Evolutionary conservation across 768 basidiomycete species (phyloP).

Genomic region (Kwoniella mangroviensis): DNA sequence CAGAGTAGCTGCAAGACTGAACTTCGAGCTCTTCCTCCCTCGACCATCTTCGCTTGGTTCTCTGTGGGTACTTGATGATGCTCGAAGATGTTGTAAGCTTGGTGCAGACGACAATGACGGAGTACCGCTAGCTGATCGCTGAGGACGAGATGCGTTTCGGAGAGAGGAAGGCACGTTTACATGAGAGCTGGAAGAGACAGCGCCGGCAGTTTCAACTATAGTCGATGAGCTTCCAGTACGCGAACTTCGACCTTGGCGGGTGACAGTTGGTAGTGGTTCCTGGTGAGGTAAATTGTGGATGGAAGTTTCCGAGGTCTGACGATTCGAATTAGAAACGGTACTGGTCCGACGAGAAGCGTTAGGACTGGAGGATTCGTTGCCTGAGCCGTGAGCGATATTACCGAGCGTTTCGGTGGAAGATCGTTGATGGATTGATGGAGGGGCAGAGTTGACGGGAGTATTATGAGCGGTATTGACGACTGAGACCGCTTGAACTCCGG

Average conservation of each 20-base stretch:
- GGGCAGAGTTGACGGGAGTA: slow-evolving; percentile 39
- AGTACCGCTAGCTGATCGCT: slow-evolving; percentile 24
- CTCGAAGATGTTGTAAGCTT: slow-evolving; percentile 23
- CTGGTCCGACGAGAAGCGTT: slow-evolving; percentile 17
- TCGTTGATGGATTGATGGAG: slow-evolving; percentile 27
- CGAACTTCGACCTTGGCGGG: slow-evolving; percentile 28
- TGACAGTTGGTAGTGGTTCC: slow-evolving; percentile 20
- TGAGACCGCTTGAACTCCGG: slow-evolving; percentile 39
- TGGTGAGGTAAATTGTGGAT: slow-evolving; percentile 11
- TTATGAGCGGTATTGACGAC: slow-evolving; percentile 34
- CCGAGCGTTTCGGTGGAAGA: slow-evolving; percentile 18
- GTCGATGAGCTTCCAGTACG: slow-evolving; percentile 36
- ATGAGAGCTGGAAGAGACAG: slow-evolving; percentile 2
- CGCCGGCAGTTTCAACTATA: slow-evolving; percentile 27
- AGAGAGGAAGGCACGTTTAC: slow-evolving; percentile 8
- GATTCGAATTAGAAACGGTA: slow-evolving; percentile 6
- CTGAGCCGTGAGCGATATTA: background rate
- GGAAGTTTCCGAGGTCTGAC: slow-evolving; percentile 8
- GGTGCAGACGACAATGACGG: slow-evolving; percentile 14
- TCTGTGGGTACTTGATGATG: background rate
- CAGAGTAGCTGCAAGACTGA: slow-evolving; percentile 50
- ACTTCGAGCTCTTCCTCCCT: slow-evolving; percentile 42
- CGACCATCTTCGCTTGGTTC: slow-evolving; percentile 31
- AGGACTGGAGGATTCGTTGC: slow-evolving; percentile 4
- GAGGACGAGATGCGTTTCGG: slow-evolving; percentile 2